Base-by-base conservation (phyloP, 345 rosid genomes). In the Citrus cavaleriei region DNA sequence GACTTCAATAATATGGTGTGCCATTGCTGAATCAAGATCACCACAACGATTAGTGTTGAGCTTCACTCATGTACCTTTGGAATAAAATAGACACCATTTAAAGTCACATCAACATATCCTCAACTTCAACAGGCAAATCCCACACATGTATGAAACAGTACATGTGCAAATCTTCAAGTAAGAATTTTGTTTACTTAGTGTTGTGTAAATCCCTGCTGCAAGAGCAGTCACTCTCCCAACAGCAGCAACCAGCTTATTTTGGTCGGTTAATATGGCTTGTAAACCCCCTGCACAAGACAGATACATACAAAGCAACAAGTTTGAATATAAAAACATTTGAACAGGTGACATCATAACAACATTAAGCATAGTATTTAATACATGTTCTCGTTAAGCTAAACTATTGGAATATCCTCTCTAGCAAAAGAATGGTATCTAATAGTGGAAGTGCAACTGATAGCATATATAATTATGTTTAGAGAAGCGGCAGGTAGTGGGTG, bases 171-270 rank as follows among this genome's bases (percentile, higher is more conserved):
- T 14, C 58, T 54, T 71, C 62, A 74, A 63, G 28, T 22, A 76
- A 32, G 24, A 70, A 28, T 28, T 64, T 75, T 65, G 76, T 79
- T 80, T 82, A 94, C 99, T 98, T 90, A 64, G 34, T 32, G 99
- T 92, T 65, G 97, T 94, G 87, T 96, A 94, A 84, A 94, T 81
- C 64, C 99, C 99, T 24, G 94, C 49, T 92, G 97, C 97, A 73
- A 96, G 94, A 81, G 99, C 98, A 27, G 97, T 96, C 40, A 93
- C 83, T 77, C 98, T 97, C 54, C 98, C 98, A 81, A 96, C 98
- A 66, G 46, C 68, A 37, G 9, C 97, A 78, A 92, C 89, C 85
- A 96, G 84, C 95, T 96, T 92, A 81, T 92, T 91, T 86, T 96
- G 98, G 86, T 92, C 97, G 3, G 99, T 96, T 77, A 96, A 84